Evolutionary conservation across 73 alveolate genomes (phyloP), one percentile per base, ranked within the genome.

Genomic region (Symbiodinium natans): DNA sequence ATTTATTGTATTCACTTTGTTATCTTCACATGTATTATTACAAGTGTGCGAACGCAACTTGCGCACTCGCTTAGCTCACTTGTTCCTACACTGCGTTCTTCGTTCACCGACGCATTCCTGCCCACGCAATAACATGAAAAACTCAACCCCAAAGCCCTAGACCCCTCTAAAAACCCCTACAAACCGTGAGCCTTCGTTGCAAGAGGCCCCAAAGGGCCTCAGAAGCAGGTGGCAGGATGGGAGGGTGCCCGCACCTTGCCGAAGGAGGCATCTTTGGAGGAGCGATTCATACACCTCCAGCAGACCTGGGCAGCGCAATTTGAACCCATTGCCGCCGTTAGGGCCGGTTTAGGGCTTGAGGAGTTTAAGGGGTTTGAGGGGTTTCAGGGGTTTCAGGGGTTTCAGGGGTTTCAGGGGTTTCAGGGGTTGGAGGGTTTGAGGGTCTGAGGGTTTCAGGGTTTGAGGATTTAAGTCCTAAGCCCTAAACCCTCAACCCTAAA

Each of bases 271-370:
- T 90, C 97, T 25, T 90, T 90, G 87, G 97, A 90, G 21, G 97
- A 90, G 33, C 97, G 97, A 41, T 90, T 90, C 97, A 90, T 90
- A 48, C 97, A 90, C 41, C 97, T 90, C 97, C 97, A 90, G 77
- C 97, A 90, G 25, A 90, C 88, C 97, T 88, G 43, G 23, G 84
- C 0, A 63, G 38, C 63, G 17, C 63, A 48, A 10, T 8, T 10
- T 48, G 63, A 48, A 48, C 17, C 23, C 63, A 48, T 10, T 48
- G 23, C 8, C 63, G 23, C 63, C 63, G 63, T 17, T 10, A 17
- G 17, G 23, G 63, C 63, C 63, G 63, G 17, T 48, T 8, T 17
- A n/a, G n/a, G n/a, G n/a, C n/a, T n/a, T 48, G 8, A 48, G 63
- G 23, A 48, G 82, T 10, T 3, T 19, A 5, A 25, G 34, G 7